These are phyloP conservation scores for Malbranchea zuffiana DNA, from an alignment of 2,329 filamentous ascomycete genomes.

Conservation along the genomic window DNA sequence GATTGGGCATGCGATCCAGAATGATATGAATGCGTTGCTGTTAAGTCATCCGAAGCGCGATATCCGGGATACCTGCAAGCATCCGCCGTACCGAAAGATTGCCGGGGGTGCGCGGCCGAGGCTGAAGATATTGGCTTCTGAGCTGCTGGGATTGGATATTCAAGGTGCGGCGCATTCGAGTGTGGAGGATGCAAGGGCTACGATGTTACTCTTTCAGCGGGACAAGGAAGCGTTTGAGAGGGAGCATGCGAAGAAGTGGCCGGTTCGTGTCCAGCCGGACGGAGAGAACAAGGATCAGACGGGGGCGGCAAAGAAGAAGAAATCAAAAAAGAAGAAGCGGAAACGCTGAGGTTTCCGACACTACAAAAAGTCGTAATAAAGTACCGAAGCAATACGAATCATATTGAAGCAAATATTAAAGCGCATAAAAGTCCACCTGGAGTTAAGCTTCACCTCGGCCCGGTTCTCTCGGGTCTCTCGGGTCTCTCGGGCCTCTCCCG, in stretches of 20 bases:
- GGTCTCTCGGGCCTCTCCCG: too few species aligned
- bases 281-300: conserved; percentile 27
- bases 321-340: conserved; percentile 37
- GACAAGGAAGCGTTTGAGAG: conserved; percentile 78
- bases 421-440: too few species aligned
- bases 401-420: too few species aligned
- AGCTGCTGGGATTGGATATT: conserved; percentile 48
- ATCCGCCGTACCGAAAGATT: conserved; percentile 59
- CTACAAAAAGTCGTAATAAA: too few species aligned
- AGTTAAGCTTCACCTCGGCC: too few species aligned
- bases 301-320: conserved; percentile 38
- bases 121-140: conserved; percentile 45
- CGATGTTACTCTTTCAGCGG: conserved; percentile 77
- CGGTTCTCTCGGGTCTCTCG: too few species aligned
- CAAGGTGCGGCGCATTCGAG: conserved; percentile 51
- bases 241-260: conserved; percentile 61
- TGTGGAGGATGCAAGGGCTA: conserved; percentile 69
- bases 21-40: conserved; percentile 63
- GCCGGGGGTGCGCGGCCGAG: conserved; percentile 41
- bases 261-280: conserved; percentile 28
- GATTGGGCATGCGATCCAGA: conserved; percentile 72
- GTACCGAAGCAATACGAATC: too few species aligned
- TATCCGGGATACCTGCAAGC: conserved; percentile 74
- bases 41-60: conserved; percentile 68
- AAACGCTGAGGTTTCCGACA: conserved; percentile 15